Conservation (phyloP, 257 asterid species). For the Nicotiana sylvestris region DNA sequence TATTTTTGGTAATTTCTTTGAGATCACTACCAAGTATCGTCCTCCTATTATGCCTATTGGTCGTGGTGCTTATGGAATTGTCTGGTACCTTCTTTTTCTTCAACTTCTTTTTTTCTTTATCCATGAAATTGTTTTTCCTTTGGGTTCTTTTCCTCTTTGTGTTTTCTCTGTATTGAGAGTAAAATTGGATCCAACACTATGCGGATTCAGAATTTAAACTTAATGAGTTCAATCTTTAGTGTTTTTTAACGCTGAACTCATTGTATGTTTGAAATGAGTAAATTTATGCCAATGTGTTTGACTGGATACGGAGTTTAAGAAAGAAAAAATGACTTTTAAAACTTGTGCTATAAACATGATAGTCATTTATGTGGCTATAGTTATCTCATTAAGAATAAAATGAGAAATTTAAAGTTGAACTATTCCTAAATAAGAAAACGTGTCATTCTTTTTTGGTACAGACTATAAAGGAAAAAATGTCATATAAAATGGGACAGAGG, state of each 20-base stretch:
- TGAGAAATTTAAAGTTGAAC: neutral
- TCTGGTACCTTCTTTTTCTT: constrained; percentile 48
- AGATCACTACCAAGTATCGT: constrained; percentile 70
- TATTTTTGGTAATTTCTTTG: constrained; percentile 69
- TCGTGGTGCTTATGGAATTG: constrained; percentile 98
- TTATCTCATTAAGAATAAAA: neutral
- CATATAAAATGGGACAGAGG: neutral
- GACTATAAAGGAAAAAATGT: neutral
- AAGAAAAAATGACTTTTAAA: neutral
- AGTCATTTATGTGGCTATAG: neutral
- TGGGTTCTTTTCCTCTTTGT: too few relatives aligned
- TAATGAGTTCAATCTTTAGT: neutral
- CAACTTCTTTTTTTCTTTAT: neutral
- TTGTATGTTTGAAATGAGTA: neutral
- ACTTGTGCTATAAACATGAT: neutral
- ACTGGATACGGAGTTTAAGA: neutral
- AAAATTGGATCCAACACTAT: too few relatives aligned
- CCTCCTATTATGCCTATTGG: constrained; percentile 95
- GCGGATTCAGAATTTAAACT: too few relatives aligned
- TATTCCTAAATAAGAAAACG: neutral
- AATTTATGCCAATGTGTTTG: neutral
- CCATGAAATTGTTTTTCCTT: too few relatives aligned
- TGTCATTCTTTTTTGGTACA: neutral
- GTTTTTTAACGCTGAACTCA: neutral
- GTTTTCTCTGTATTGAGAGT: too few relatives aligned